A percentile compares a stretch with the other conserved stretches of the same genome.
Conservation (phyloP, 768 basidiomycete genomes). For the Mycena albidolilacea region DNA sequence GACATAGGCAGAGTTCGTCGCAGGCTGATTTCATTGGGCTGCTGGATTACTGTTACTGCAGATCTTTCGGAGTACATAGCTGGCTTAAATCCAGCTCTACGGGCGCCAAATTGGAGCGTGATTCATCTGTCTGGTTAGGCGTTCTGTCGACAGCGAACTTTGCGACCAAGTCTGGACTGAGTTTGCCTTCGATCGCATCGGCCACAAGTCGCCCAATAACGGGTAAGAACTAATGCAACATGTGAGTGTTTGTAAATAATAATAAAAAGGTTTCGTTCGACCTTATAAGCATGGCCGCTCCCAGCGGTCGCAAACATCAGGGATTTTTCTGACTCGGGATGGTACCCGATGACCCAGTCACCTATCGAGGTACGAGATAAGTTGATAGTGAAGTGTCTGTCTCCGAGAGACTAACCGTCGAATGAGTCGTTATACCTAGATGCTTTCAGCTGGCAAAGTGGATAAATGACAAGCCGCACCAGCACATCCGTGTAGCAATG, state of each 20-base stretch:
- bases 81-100: slow-evolving; percentile 62
- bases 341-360: slow-evolving; percentile 90
- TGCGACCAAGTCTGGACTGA: slow-evolving; percentile 63
- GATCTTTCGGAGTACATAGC: slow-evolving; percentile 66
- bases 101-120: slow-evolving; percentile 46
- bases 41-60: slow-evolving; percentile 40
- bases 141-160: slow-evolving; percentile 79
- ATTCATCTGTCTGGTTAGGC: slow-evolving; percentile 48
- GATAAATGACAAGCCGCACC: slow-evolving; percentile 63
- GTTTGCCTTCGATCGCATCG: slow-evolving; percentile 76
- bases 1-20: not conserved
- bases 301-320: slow-evolving; percentile 90
- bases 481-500: slow-evolving; percentile 85
- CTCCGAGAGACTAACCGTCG: slow-evolving; percentile 55
- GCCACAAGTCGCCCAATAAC: slow-evolving; percentile 84
- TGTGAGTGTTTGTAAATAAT: slow-evolving; percentile 25
- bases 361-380: slow-evolving; percentile 36
- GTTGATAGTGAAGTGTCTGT: too few relatives aligned
- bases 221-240: slow-evolving; percentile 80
- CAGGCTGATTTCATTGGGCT: not conserved
- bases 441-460: slow-evolving; percentile 16
- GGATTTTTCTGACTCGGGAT: slow-evolving; percentile 64
- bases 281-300: slow-evolving; percentile 92
- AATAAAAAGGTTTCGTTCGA: slow-evolving; percentile 39
- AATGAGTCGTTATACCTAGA: slow-evolving; percentile 91